Conservation (phyloP, 2,329 filamentous ascomycete species). For the Escovopsis sp. region DNA sequence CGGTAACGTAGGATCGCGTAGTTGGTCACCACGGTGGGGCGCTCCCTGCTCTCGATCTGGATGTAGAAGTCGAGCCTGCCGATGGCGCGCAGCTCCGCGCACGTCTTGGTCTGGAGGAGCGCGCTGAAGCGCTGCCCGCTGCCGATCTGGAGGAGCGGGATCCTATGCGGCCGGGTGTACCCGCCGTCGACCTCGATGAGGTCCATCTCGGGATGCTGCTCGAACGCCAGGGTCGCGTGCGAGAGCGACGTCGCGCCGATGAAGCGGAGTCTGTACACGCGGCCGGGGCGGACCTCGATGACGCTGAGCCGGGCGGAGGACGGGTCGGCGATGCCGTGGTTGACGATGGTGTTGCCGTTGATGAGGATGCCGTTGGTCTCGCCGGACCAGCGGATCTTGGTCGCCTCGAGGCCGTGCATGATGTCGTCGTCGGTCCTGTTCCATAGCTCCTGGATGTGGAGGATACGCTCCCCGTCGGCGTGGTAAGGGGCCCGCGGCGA, state of each 20-base stretch:
- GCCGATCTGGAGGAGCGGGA: slow-evolving; percentile 37
- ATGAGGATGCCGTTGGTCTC: slow-evolving; percentile 28
- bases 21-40: slow-evolving; percentile 26
- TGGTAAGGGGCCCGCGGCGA: slow-evolving; percentile 28
- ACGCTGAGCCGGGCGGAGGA: slow-evolving; percentile 23
- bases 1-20: slow-evolving; percentile 34
- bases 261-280: slow-evolving; percentile 46
- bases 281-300: slow-evolving; percentile 43
- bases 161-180: slow-evolving; percentile 32
- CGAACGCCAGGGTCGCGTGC: slow-evolving; percentile 36
- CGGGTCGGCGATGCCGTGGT: slow-evolving; percentile 15
- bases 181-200: slow-evolving; percentile 46
- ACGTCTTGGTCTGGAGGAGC: slow-evolving; percentile 35
- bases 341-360: slow-evolving; percentile 7
- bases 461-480: slow-evolving; percentile 45
- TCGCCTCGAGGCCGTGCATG: slow-evolving; percentile 29
- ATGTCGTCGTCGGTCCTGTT: slow-evolving; percentile 35
- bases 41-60: slow-evolving; percentile 33
- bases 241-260: slow-evolving; percentile 42
- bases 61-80: slow-evolving; percentile 26
- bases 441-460: slow-evolving; percentile 43
- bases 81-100: slow-evolving; percentile 2
- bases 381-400: slow-evolving; percentile 41
- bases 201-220: slow-evolving; percentile 37
- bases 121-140: slow-evolving; percentile 46